Evolutionary conservation across 768 basidiomycete species (phyloP).

Genomic region (Boletus fagicola): DNA sequence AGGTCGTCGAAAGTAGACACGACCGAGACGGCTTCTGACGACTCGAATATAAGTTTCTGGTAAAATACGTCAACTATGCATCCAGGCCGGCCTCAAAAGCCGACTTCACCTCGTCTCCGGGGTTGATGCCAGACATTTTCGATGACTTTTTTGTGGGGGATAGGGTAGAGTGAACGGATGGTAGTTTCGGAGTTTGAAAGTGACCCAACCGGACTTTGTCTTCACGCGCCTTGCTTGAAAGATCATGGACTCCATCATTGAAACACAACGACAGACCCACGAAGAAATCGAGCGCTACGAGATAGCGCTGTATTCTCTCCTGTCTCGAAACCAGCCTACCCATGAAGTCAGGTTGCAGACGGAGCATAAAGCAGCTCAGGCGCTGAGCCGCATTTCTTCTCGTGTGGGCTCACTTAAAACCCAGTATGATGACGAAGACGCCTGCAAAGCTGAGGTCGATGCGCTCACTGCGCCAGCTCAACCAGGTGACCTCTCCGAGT

Average conservation of each 20-base stretch:
- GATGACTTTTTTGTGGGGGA: slow-evolving; percentile 33
- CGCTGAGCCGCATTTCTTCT: slow-evolving; percentile 80
- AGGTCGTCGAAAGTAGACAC: slow-evolving; percentile 90
- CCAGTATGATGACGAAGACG: slow-evolving; percentile 76
- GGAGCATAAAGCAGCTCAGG: slow-evolving; percentile 87
- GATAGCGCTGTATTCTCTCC: slow-evolving; percentile 77
- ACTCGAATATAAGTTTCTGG: slow-evolving; percentile 93
- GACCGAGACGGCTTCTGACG: slow-evolving; percentile 87
- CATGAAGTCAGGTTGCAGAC: slow-evolving; percentile 69
- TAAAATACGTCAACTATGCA: slow-evolving; percentile 1
- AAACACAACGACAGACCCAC: slow-evolving; percentile 92
- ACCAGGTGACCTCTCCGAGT: slow-evolving; percentile 82
- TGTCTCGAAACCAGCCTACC: slow-evolving; percentile 62
- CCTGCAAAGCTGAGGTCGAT: slow-evolving; percentile 65
- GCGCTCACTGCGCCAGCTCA: slow-evolving; percentile 55
- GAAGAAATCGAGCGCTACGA: slow-evolving; percentile 95
- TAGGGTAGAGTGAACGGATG: slow-evolving; percentile 29
- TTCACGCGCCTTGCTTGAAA: neutral
- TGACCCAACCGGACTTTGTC: slow-evolving; percentile 5
- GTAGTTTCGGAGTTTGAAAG: slow-evolving; percentile 56
- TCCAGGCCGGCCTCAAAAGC: slow-evolving; percentile 17
- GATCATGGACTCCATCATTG: slow-evolving; percentile 90
- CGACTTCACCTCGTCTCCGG: slow-evolving; percentile 74
- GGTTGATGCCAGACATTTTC: slow-evolving; percentile 78
- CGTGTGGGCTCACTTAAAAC: slow-evolving; percentile 63